A percentile compares a stretch with the other conserved stretches of the same genome.
phyloP scores from a whole-genome alignment of 345 rosid genomes.

The Bruguiera gymnorhiza region DNA sequence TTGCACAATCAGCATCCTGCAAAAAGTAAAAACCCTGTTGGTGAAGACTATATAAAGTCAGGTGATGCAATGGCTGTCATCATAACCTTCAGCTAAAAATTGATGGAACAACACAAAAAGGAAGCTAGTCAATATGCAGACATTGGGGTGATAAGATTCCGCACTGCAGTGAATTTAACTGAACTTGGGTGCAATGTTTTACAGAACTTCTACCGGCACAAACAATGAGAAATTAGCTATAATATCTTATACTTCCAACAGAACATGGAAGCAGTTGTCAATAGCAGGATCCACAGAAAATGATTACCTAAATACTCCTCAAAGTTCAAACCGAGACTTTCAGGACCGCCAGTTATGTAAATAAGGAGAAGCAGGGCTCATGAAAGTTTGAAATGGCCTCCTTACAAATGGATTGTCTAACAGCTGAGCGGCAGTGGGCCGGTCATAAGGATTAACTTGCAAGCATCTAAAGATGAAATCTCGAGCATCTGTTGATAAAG shows the following conservation, averaged over 20 bases:
- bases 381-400: neutral
- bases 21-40: no score
- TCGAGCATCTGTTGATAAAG: constrained; percentile 19
- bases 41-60: no score
- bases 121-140: no score
- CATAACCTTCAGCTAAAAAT: no score
- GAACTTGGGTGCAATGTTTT: no score
- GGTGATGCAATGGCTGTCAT: no score
- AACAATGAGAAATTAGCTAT: neutral
- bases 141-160: no score
- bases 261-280: neutral
- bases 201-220: no score
- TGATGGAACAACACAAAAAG: no score
- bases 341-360: neutral
- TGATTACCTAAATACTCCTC: no score
- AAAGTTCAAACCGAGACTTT: neutral
- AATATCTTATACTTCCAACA: neutral
- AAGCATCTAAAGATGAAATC: constrained; percentile 32
- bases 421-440: constrained; percentile 28
- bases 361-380: constrained; percentile 10
- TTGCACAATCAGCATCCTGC: no score
- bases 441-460: constrained; percentile 23
- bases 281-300: neutral
- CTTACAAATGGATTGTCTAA: constrained; percentile 24
- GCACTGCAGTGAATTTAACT: no score